Conservation (phyloP, 2,329 filamentous ascomycete species). For the Colletotrichum sp. region DNA sequence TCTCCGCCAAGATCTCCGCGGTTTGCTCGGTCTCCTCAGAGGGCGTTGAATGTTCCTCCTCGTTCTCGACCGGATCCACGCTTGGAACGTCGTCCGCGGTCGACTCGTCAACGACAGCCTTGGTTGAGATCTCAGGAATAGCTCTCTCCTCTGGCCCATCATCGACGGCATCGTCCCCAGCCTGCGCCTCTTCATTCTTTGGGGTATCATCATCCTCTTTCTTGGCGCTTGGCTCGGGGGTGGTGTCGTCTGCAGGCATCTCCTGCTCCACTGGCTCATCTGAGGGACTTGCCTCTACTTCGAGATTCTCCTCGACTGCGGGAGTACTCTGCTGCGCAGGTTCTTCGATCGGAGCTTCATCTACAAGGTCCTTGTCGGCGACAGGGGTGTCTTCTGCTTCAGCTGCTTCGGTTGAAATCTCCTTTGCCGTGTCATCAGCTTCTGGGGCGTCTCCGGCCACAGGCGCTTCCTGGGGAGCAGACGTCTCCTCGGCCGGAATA, state of each 20-base stretch:
- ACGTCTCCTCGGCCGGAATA: background rate
- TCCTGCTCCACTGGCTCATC: background rate
- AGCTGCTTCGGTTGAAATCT: background rate
- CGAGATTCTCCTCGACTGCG: background rate
- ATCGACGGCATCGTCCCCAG: background rate
- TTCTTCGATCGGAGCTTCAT: background rate
- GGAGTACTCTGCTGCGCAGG: background rate
- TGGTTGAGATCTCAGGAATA: background rate
- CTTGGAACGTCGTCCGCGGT: background rate
- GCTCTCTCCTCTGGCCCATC: background rate
- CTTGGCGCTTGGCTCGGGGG: background rate
- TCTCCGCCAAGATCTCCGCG: background rate
- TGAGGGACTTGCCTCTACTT: background rate
- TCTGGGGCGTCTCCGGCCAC: background rate
- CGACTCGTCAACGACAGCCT: background rate
- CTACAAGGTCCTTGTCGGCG: background rate
- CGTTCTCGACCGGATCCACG: background rate
- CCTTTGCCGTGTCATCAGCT: background rate
- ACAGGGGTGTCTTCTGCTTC: background rate
- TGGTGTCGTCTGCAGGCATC: background rate
- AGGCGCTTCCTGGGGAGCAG: background rate
- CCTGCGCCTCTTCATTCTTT: background rate
- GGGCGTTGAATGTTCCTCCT: background rate
- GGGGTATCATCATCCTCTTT: slow-evolving; percentile 12
- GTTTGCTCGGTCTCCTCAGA: background rate